Base-by-base conservation (phyloP, 345 rosid genomes). In the Syzygium aqueum region DNA sequence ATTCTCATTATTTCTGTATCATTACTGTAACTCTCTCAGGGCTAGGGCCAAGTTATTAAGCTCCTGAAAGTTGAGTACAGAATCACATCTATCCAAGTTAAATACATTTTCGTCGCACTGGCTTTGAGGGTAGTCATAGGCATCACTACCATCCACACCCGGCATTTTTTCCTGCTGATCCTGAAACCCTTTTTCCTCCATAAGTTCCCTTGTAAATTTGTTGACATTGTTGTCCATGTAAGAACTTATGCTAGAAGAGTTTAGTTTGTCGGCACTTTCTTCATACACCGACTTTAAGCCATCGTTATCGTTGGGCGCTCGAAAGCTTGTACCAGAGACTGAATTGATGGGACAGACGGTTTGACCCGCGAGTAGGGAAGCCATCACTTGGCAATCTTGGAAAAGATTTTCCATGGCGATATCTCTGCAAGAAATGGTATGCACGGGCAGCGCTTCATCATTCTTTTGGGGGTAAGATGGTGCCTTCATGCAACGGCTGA, bases 11-110 rank as follows among this genome's bases (percentile, higher is more conserved):
- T 73, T 43, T 80, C 22, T 11, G 33, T 77, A 17, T 33, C 50
- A 46, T 89, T 83, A 86, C 88, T 77, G 84, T 77, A 85, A 53
- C 49, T 88, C 85, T 85, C 87, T 88, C 56, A 54, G 52, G 15
- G 40, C 77, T 85, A 90, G 89, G 59, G 84, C 86, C 77, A 90
- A 86, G 46, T 90, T 86, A 84, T 89, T 84, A 33, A 89, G 89
- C 56, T 88, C 92, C 51, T 83, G 77, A 77, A 86, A 87, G 50
- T 90, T 88, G 27, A 19, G 84, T 53, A 78, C 17, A 21, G 88
- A 57, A 51, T 90, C 92, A 49, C 63, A 78, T 40, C 86, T 43
- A 73, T 77, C 87, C 84, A 83, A 85, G 84, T 80, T 85, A 88
- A 86, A 87, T 85, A 86, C 78, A 46, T 61, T 86, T 15, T 87